Conservation (phyloP, 2,329 filamentous ascomycete genomes). For the Trichoderma sp. region DNA sequence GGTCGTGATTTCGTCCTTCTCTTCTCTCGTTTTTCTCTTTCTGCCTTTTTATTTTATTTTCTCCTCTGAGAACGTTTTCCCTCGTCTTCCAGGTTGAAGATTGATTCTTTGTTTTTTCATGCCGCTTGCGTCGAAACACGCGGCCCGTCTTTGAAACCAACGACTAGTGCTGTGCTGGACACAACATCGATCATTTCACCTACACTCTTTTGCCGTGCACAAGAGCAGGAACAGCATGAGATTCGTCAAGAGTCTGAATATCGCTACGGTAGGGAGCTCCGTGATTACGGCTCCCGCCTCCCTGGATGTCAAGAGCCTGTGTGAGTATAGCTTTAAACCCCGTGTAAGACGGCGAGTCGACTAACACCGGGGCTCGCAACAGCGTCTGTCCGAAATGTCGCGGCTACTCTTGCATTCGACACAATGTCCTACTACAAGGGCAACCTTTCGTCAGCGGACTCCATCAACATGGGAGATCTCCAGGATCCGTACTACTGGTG, state of each 20-base stretch:
- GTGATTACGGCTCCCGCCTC: constrained; percentile 42
- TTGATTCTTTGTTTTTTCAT: not conserved
- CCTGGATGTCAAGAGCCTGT: constrained; percentile 44
- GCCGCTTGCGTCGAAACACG: not conserved
- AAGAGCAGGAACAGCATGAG: constrained; percentile 32
- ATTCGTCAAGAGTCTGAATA: constrained; percentile 33
- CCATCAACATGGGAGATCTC: constrained; percentile 61
- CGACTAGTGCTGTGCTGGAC: constrained; percentile 15
- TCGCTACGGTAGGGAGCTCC: constrained; percentile 35
- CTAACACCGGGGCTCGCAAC: not conserved
- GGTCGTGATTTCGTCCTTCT: not conserved
- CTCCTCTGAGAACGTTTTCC: not conserved
- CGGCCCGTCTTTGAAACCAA: not conserved
- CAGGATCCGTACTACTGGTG: constrained; percentile 70
- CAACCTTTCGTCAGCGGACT: constrained; percentile 54
- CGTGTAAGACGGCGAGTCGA: not conserved
- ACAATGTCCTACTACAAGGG: constrained; percentile 67
- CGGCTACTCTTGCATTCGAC: constrained; percentile 61
- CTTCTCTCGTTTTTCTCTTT: not conserved
- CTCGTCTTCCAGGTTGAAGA: constrained; percentile 22
- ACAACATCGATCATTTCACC: not conserved
- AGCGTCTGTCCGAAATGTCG: constrained; percentile 65
- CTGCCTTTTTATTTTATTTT: not conserved
- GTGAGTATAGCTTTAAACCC: constrained; percentile 32
- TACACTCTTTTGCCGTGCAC: not conserved